These are phyloP conservation scores for Claviceps fusiformis DNA, from an alignment of 2,329 filamentous ascomycete species.

Conservation along the genomic window DNA sequence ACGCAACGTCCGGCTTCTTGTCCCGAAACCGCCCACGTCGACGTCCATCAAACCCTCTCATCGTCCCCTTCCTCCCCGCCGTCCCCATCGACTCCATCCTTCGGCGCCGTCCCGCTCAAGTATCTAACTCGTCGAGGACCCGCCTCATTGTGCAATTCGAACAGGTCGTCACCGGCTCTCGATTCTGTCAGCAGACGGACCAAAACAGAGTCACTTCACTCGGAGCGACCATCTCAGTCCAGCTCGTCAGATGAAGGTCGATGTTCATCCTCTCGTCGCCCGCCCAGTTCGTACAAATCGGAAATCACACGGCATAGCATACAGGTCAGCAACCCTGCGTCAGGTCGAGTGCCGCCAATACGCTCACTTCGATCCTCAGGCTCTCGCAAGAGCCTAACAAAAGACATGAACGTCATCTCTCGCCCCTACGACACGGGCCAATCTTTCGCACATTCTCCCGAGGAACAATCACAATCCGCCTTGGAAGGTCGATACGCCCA, in stretches of 20 bases:
- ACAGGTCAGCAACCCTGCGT: conserved; percentile 19
- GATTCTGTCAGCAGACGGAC: conserved; percentile 19
- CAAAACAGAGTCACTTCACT: conserved; percentile 33
- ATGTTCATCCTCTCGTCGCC: conserved; percentile 25
- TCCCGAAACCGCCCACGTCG: conserved; percentile 9
- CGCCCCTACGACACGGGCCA: conserved; percentile 31
- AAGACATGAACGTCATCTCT: conserved; percentile 37
- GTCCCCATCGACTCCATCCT: conserved; percentile 12
- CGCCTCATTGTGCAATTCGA: conserved; percentile 24
- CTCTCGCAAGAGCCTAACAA: conserved; percentile 38
- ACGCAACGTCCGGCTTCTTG: conserved; percentile 5
- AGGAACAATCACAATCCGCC: conserved; percentile 36
- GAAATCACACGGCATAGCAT: conserved; percentile 18
- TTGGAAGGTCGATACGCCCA: conserved; percentile 28
- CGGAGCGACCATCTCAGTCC: conserved; percentile 26
- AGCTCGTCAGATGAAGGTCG: conserved; percentile 36
- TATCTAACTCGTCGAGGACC: conserved; percentile 25
- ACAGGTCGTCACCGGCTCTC: conserved; percentile 19
- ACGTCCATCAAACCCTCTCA: conserved; percentile 11
- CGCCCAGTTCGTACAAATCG: conserved; percentile 36
- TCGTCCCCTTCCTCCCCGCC: conserved; percentile 9
- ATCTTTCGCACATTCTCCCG: conserved; percentile 28
- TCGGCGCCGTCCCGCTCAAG: conserved; percentile 15
- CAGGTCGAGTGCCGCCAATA: conserved; percentile 37
- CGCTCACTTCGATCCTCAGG: conserved; percentile 43